Evolutionary conservation across 768 basidiomycete genomes (phyloP).

Genomic region (Rubroboletus pulcherrimus): DNA sequence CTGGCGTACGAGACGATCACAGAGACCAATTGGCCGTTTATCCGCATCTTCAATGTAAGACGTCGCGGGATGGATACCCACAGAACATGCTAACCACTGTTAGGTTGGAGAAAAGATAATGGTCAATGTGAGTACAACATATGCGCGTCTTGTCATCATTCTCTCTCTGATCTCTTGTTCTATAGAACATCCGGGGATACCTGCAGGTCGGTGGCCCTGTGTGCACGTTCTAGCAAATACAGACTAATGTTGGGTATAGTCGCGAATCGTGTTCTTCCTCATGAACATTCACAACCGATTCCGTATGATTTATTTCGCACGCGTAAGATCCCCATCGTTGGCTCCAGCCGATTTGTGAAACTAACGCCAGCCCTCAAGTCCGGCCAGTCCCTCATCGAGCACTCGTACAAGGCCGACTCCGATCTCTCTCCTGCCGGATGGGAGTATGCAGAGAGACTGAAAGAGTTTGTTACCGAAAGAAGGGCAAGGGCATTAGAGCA

Average conservation of each 20-base stretch:
- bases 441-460: slow-evolving; percentile 89
- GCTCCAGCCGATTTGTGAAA: not conserved
- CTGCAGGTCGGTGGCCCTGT: slow-evolving; percentile 56
- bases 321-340: slow-evolving; percentile 48
- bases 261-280: slow-evolving; percentile 94
- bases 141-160: not conserved
- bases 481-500: slow-evolving; percentile 73
- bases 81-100: slow-evolving; percentile 6
- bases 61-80: not conserved
- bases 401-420: slow-evolving; percentile 98
- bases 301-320: slow-evolving; percentile 93
- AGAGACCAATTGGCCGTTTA: slow-evolving; percentile 88
- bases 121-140: slow-evolving; percentile 64
- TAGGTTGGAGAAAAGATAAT: slow-evolving; percentile 95
- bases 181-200: slow-evolving; percentile 81
- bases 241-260: slow-evolving; percentile 42
- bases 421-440: slow-evolving; percentile 93
- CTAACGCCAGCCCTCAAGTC: slow-evolving; percentile 50
- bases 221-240: not conserved
- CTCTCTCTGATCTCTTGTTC: not conserved
- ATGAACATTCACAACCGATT: slow-evolving; percentile 98
- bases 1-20: slow-evolving; percentile 86
- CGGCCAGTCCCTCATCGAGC: slow-evolving; percentile 97
- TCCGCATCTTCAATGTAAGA: slow-evolving; percentile 87
- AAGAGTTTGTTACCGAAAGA: slow-evolving; percentile 84